Conservation (phyloP, 352 stramenopile genomes). For the Aphanomyces invadans region DNA sequence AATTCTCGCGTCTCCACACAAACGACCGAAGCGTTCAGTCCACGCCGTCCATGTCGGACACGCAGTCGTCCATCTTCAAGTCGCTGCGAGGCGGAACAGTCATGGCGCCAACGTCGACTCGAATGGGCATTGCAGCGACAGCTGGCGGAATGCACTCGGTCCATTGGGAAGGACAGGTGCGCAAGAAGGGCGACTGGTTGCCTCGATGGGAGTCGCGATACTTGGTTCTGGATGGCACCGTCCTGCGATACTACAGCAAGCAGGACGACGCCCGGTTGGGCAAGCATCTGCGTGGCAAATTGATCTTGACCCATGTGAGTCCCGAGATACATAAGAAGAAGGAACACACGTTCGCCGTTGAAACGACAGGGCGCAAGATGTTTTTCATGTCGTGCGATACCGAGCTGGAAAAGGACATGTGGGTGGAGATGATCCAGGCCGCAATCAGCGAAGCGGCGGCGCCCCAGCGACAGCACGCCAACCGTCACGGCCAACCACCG, state of each 20-base stretch:
- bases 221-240: constrained; percentile 73
- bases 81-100: neutral
- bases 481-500: neutral
- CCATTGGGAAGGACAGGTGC: constrained; percentile 83
- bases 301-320: constrained; percentile 73
- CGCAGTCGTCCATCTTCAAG: neutral
- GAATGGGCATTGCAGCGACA: neutral
- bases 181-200: constrained; percentile 85
- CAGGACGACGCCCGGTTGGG: constrained; percentile 79
- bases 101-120: neutral
- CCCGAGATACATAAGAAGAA: constrained; percentile 80
- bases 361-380: constrained; percentile 80
- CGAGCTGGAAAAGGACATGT: constrained; percentile 86
- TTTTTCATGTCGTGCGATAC: constrained; percentile 82
- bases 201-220: constrained; percentile 86
- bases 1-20: neutral
- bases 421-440: constrained; percentile 87
- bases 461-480: constrained; percentile 24
- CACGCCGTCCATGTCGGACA: neutral
- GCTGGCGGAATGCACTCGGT: constrained; percentile 42
- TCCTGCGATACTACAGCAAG: constrained; percentile 82
- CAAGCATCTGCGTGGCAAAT: constrained; percentile 67
- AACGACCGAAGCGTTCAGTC: neutral
- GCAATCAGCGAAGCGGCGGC: constrained; percentile 60
- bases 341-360: constrained; percentile 75